Percentiles rank a stretch among this genome's conserved stretches.
Evolutionary conservation across 257 asterid genomes (phyloP).

Genomic region (Eustoma russellianum): DNA sequence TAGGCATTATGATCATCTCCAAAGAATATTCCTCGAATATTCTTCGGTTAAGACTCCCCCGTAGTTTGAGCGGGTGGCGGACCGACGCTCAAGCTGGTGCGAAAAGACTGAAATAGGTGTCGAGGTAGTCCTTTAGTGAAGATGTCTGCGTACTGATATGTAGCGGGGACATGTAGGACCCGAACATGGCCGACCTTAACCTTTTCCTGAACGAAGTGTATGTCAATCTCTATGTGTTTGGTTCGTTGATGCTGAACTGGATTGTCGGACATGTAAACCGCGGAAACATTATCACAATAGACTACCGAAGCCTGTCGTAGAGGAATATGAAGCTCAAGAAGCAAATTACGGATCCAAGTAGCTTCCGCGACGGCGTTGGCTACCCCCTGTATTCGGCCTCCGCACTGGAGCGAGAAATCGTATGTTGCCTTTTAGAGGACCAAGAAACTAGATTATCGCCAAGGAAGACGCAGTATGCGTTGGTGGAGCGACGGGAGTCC

Average conservation of each 20-base stretch:
- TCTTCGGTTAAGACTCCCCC: too few species aligned
- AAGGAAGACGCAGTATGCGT: neutral
- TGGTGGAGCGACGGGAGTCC: neutral
- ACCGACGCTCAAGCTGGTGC: too few species aligned
- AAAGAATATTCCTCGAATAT: too few species aligned
- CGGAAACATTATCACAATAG: neutral
- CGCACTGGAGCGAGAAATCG: neutral
- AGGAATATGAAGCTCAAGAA: neutral
- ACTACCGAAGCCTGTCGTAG: neutral
- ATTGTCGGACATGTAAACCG: neutral
- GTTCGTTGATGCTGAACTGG: neutral
- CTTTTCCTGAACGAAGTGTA: neutral
- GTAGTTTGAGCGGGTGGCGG: too few species aligned
- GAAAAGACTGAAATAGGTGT: too few species aligned
- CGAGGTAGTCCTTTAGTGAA: too few species aligned
- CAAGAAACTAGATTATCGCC: neutral
- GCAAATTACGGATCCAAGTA: neutral
- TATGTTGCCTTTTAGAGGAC: neutral
- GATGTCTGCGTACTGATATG: too few species aligned
- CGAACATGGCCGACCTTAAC: too few species aligned
- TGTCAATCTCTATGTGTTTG: neutral
- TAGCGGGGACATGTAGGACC: too few species aligned
- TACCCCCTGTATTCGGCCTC: neutral
- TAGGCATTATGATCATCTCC: too few species aligned
- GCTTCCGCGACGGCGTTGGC: neutral